Percentiles rank a stretch among this genome's conserved stretches.
These are phyloP conservation scores for Penicillium freii DNA, from an alignment of 2,329 filamentous ascomycete genomes.

Conservation along the genomic window DNA sequence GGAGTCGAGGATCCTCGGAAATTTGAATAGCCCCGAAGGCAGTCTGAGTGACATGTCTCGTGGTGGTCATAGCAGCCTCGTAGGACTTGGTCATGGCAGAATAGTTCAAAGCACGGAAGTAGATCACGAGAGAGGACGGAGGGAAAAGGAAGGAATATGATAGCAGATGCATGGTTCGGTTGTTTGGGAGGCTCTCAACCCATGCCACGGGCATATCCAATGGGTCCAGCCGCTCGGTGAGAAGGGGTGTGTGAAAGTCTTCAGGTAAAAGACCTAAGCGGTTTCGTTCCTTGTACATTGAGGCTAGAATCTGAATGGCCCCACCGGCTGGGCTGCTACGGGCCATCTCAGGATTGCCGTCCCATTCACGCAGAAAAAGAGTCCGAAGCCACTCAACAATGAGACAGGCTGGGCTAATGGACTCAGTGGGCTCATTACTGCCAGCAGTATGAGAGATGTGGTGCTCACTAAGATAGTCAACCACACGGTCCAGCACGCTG, in stretches of 20 bases:
- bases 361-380: slow-evolving; percentile 76
- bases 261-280: slow-evolving; percentile 65
- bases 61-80: slow-evolving; percentile 60
- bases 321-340: slow-evolving; percentile 72
- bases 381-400: slow-evolving; percentile 54
- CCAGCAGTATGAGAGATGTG: slow-evolving; percentile 16
- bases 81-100: slow-evolving; percentile 78
- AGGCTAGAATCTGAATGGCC: slow-evolving; percentile 69
- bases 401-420: slow-evolving; percentile 32
- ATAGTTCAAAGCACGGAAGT: slow-evolving; percentile 87
- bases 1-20: slow-evolving; percentile 61
- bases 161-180: slow-evolving; percentile 69
- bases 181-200: slow-evolving; percentile 61
- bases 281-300: slow-evolving; percentile 69
- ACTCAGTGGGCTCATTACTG: slow-evolving; percentile 11
- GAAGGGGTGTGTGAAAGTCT: slow-evolving; percentile 72
- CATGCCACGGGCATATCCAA: slow-evolving; percentile 72
- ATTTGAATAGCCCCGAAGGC: slow-evolving; percentile 44
- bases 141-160: slow-evolving; percentile 80
- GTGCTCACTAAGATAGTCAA: slow-evolving; percentile 37
- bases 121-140: slow-evolving; percentile 68
- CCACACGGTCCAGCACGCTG: slow-evolving; percentile 37
- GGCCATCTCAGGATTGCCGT: slow-evolving; percentile 68
- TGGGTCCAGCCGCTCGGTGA: slow-evolving; percentile 72
- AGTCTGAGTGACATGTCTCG: slow-evolving; percentile 47